Evolutionary conservation across 805 yeast species (phyloP).

Genomic region (Candida boidinii): DNA sequence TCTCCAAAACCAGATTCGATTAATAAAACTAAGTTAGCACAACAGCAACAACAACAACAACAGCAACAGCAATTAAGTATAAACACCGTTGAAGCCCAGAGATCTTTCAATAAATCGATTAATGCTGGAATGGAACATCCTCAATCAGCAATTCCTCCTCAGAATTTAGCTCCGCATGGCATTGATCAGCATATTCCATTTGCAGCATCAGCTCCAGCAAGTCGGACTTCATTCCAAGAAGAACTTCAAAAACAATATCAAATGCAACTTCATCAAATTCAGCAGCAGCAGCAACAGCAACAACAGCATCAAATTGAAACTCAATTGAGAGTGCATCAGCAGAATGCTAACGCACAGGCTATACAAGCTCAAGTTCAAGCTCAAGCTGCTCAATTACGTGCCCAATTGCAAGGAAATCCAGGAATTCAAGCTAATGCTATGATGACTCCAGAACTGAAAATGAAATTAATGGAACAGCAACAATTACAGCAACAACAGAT

Average conservation of each 20-base stretch:
- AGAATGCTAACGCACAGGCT: not conserved
- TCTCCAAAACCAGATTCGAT: not conserved
- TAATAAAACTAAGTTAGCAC: not conserved
- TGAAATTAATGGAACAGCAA: not conserved
- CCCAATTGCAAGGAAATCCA: no score
- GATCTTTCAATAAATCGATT: no score
- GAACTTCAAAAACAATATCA: not conserved
- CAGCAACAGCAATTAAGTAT: slow-evolving; percentile 3
- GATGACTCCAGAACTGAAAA: not conserved
- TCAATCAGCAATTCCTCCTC: no score
- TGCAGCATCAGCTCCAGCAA: not conserved
- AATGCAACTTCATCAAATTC: not conserved
- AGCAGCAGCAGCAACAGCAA: not conserved
- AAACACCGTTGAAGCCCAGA: no score
- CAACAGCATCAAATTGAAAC: no score
- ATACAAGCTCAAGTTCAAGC: not conserved
- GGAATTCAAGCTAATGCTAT: no score
- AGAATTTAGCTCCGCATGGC: no score
- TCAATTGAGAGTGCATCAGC: slow-evolving; percentile 2
- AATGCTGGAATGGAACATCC: no score
- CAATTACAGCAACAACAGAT: slow-evolving; percentile 1
- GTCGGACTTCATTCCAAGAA: no score
- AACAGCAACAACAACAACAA: not conserved
- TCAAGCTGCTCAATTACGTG: no score
- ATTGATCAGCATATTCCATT: no score